These are phyloP conservation scores for Citrus reticulata DNA, from an alignment of 345 rosid genomes.

Conservation along the genomic window DNA sequence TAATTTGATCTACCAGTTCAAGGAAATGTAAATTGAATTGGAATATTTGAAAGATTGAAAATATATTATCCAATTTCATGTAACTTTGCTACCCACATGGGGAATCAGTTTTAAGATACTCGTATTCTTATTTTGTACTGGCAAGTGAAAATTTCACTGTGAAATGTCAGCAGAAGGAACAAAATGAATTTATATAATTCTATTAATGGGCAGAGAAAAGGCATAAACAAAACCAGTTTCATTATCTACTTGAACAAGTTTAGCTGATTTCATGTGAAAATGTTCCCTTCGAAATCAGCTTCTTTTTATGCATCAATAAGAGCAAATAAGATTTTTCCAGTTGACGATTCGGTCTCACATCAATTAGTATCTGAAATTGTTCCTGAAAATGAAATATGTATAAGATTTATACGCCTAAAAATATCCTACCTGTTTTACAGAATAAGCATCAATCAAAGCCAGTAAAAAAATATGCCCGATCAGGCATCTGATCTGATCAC, in stretches of 20 bases:
- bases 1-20: not conserved
- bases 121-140: not conserved
- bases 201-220: not conserved
- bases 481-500: constrained; percentile 27
- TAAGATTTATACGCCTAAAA: not conserved
- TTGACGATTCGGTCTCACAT: not conserved
- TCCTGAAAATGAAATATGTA: not conserved
- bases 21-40: constrained; percentile 11
- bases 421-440: not conserved
- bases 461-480: constrained; percentile 16
- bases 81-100: not conserved
- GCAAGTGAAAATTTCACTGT: not conserved
- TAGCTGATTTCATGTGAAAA: not conserved
- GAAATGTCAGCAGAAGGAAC: not conserved
- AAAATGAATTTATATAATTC: not conserved
- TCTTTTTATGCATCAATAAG: not conserved
- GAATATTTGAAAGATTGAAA: not conserved
- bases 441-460: constrained; percentile 31
- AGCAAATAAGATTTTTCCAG: not conserved
- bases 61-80: constrained; percentile 5
- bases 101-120: not conserved
- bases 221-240: not conserved
- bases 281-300: not conserved
- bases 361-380: not conserved
- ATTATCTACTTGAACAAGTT: not conserved